A percentile compares a stretch with the other conserved stretches of the same genome.
These are phyloP conservation scores for Salix suchowensis DNA, from an alignment of 345 rosid species.

Conservation along the genomic window DNA sequence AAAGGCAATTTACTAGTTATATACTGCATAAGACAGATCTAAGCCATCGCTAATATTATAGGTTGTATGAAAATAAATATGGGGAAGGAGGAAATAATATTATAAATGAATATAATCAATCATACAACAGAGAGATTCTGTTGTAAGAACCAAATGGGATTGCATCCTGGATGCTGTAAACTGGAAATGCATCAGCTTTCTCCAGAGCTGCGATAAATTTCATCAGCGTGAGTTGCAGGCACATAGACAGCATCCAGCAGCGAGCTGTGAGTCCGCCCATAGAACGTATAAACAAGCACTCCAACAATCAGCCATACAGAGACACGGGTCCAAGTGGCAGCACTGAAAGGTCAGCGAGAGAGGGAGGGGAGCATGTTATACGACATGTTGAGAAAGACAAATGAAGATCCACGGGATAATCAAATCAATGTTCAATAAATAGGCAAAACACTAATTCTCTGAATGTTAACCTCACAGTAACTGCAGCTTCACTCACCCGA, in stretches of 20 bases:
- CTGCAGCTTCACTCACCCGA: too few species aligned
- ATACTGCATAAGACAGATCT: too few species aligned
- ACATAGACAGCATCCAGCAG: constrained; percentile 35
- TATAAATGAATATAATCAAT: not conserved
- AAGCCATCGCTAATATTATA: too few species aligned
- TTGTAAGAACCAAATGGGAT: not conserved
- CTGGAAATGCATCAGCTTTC: not conserved
- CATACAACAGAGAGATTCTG: constrained; percentile 17
- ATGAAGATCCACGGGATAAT: not conserved
- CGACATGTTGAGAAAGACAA: not conserved
- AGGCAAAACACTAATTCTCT: not conserved
- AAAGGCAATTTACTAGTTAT: too few species aligned
- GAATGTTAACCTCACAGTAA: not conserved
- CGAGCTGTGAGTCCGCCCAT: constrained; percentile 57
- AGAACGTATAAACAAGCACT: constrained; percentile 42
- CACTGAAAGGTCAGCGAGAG: too few species aligned
- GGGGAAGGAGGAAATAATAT: not conserved
- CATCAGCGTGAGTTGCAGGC: constrained; percentile 33
- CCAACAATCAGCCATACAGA: constrained; percentile 62
- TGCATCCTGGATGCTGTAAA: not conserved
- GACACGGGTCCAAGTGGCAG: constrained; percentile 60
- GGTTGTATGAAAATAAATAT: too few species aligned
- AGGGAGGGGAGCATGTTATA: not conserved
- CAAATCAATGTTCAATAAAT: not conserved
- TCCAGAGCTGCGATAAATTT: constrained; percentile 21